Evolutionary conservation across 306 rosid species (phyloP).

Genomic region (Phaseolus lunatus): DNA sequence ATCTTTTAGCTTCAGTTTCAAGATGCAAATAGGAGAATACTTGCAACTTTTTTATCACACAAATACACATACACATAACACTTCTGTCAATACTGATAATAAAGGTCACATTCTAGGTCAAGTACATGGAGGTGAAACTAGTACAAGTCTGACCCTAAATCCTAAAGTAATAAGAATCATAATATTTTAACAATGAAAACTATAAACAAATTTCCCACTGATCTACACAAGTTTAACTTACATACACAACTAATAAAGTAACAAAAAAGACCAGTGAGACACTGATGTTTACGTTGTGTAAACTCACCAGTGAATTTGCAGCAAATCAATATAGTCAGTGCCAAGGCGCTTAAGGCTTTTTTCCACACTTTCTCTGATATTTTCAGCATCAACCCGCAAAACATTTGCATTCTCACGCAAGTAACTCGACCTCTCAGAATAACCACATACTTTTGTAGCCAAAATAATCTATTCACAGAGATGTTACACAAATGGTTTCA

Average conservation of each 20-base stretch:
- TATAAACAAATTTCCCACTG: slow-evolving; percentile 7
- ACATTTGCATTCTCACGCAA: slow-evolving; percentile 73
- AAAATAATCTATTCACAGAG: slow-evolving; percentile 63
- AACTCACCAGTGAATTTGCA: slow-evolving; percentile 95
- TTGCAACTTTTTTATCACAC: slow-evolving; percentile 18
- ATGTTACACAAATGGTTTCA: slow-evolving; percentile 34
- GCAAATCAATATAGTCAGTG: slow-evolving; percentile 90
- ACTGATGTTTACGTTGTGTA: slow-evolving; percentile 20
- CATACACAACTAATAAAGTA: slow-evolving; percentile 9
- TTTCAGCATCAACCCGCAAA: slow-evolving; percentile 82
- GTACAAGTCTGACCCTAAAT: not conserved
- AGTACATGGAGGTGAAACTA: not conserved
- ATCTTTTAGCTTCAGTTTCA: slow-evolving; percentile 13
- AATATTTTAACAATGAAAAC: slow-evolving; percentile 20
- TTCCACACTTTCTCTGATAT: slow-evolving; percentile 93
- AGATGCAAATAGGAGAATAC: slow-evolving; percentile 29
- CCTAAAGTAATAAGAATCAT: not conserved
- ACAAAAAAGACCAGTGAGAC: not conserved
- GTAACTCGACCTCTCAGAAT: slow-evolving; percentile 68
- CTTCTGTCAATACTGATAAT: not conserved
- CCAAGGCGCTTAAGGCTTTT: slow-evolving; percentile 90
- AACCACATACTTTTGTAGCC: slow-evolving; percentile 87
- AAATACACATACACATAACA: not conserved
- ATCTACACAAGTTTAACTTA: slow-evolving; percentile 7
- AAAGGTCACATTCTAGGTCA: slow-evolving; percentile 17